Evolutionary conservation across 768 basidiomycete genomes (phyloP).

Genomic region (Pleurotus salmoneostramineus): DNA sequence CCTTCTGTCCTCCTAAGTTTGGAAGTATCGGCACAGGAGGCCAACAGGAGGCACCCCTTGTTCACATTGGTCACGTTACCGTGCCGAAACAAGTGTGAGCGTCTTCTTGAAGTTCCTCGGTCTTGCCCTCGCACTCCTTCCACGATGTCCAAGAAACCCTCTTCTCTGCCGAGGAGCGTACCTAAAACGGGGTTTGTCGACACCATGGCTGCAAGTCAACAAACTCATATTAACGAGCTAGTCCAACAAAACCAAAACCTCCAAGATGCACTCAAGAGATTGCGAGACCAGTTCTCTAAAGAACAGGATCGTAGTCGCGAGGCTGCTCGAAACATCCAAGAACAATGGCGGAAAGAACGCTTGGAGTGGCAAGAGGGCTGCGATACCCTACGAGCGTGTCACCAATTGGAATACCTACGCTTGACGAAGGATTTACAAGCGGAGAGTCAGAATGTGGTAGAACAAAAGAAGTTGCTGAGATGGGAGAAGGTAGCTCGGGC

Average conservation of each 20-base stretch:
- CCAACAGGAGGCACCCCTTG: no score
- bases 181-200: constrained; percentile 18
- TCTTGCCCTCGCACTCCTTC: no score
- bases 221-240: constrained; percentile 69
- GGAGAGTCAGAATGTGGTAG: constrained; percentile 47
- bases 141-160: neutral
- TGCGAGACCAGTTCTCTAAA: constrained; percentile 41
- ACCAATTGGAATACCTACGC: constrained; percentile 62
- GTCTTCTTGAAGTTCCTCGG: no score
- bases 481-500: constrained; percentile 55
- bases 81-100: no score
- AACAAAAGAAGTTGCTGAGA: constrained; percentile 50
- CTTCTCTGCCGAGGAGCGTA: constrained; percentile 15
- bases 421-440: constrained; percentile 50
- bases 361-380: constrained; percentile 59
- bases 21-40: no score
- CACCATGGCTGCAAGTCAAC: constrained; percentile 54
- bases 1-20: no score
- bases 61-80: no score
- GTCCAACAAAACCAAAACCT: constrained; percentile 64
- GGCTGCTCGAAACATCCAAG: constrained; percentile 37
- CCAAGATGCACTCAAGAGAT: constrained; percentile 55
- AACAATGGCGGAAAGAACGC: constrained; percentile 50
- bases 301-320: constrained; percentile 41
- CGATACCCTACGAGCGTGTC: constrained; percentile 57